These are phyloP conservation scores for Alliaria petiolata DNA, from an alignment of 345 rosid genomes.

Conservation along the genomic window DNA sequence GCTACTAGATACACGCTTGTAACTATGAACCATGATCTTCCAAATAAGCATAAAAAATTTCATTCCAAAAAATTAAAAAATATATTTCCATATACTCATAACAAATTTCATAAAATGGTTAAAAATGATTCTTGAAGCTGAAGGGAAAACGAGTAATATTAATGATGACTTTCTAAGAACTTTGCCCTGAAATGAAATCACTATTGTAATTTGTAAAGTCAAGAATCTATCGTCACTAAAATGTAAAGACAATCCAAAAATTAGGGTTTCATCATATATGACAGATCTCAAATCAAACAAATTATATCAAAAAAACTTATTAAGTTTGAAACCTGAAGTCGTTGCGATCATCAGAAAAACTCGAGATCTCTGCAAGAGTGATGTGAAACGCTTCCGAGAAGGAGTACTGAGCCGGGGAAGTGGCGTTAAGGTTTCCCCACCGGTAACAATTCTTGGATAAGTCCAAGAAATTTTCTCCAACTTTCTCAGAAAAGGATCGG, in stretches of 20 bases:
- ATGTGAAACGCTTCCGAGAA: constrained; percentile 81
- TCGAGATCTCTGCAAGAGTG: constrained; percentile 42
- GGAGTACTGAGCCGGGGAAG: constrained; percentile 44
- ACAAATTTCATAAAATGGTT: not conserved
- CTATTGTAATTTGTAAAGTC: constrained; percentile 4
- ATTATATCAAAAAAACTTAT: not conserved
- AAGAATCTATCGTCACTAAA: not conserved
- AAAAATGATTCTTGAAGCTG: not conserved
- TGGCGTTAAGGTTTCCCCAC: constrained; percentile 80
- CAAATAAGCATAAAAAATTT: not conserved
- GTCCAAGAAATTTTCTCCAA: constrained; percentile 29
- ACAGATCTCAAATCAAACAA: constrained; percentile 6
- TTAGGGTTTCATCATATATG: constrained; percentile 7
- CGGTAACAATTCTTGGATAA: constrained; percentile 43
- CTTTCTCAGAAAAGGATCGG: constrained; percentile 46
- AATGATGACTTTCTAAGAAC: not conserved
- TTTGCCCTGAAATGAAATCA: not conserved
- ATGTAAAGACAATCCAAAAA: not conserved
- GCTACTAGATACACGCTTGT: constrained; percentile 1
- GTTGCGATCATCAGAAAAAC: constrained; percentile 23
- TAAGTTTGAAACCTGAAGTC: constrained; percentile 41
- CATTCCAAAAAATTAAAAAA: not conserved
- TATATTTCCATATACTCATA: not conserved
- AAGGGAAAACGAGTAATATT: not conserved
- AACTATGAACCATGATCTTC: not conserved